Conservation (phyloP, 2,329 filamentous ascomycete genomes). For the Nothopassalora personata region DNA sequence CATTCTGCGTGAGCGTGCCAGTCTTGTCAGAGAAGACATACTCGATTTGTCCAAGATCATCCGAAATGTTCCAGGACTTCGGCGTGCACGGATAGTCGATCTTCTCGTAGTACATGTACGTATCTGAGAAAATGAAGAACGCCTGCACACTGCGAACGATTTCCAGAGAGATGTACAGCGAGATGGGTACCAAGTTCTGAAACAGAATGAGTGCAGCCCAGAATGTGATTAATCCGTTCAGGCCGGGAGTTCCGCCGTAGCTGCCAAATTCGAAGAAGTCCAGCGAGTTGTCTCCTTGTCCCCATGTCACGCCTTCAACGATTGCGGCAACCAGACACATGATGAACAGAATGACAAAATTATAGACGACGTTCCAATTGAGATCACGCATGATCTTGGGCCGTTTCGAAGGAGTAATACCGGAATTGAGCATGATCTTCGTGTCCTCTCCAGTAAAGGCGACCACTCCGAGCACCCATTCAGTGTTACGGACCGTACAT, state of each 20-base stretch:
- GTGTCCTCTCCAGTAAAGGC: conserved; percentile 93
- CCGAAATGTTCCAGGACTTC: conserved; percentile 98
- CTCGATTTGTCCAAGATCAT: conserved; percentile 95
- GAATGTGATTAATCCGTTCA: conserved; percentile 93
- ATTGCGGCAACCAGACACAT: conserved; percentile 87
- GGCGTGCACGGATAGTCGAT: conserved; percentile 93
- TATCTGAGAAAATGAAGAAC: conserved; percentile 94
- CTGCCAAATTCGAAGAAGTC: conserved; percentile 81
- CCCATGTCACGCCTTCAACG: conserved; percentile 79
- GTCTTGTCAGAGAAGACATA: conserved; percentile 98
- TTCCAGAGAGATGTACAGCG: conserved; percentile 93
- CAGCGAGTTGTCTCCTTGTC: conserved; percentile 65
- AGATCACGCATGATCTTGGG: conserved; percentile 85
- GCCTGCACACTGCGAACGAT: conserved; percentile 91
- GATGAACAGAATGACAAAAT: conserved; percentile 80
- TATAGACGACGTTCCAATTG: conserved; percentile 96
- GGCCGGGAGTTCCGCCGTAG: conserved; percentile 58
- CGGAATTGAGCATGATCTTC: conserved; percentile 99
- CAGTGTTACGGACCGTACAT: conserved; percentile 88
- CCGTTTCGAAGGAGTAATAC: conserved; percentile 89
- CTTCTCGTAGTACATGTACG: conserved; percentile 93
- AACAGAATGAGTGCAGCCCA: conserved; percentile 93
- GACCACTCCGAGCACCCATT: conserved; percentile 90
- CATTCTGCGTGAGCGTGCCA: conserved; percentile 82
- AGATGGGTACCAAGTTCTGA: conserved; percentile 98